A percentile compares a stretch with the other conserved stretches of the same genome.
These are phyloP conservation scores for Cyclotella sp. DNA, from an alignment of 108 stramenopile genomes.

Conservation along the genomic window DNA sequence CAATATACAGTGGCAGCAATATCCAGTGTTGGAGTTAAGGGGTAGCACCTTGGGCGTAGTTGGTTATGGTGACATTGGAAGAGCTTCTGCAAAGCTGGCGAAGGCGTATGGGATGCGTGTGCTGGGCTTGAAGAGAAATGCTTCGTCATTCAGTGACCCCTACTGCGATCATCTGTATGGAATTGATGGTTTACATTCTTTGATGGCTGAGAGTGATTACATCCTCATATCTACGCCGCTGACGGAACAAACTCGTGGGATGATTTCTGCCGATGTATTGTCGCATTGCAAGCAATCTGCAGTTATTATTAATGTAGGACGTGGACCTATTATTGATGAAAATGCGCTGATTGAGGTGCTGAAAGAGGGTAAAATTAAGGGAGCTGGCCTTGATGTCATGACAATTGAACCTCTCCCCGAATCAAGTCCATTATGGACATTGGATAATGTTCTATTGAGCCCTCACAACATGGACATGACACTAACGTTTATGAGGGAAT, in stretches of 20 bases:
- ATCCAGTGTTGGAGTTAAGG: constrained; percentile 71
- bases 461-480: constrained; percentile 89
- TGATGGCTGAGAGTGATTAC: constrained; percentile 79
- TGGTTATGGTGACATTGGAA: constrained; percentile 93
- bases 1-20: constrained; percentile 72
- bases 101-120: constrained; percentile 88
- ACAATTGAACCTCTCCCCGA: constrained; percentile 83
- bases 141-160: constrained; percentile 56
- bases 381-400: constrained; percentile 91
- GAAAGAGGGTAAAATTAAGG: constrained; percentile 64
- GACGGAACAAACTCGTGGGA: constrained; percentile 69
- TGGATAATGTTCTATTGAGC: constrained; percentile 83
- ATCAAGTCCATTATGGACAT: constrained; percentile 73
- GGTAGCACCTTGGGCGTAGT: constrained; percentile 87
- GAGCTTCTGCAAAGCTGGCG: constrained; percentile 77
- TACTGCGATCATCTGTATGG: constrained; percentile 68
- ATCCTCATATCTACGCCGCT: constrained; percentile 81
- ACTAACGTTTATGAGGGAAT: constrained; percentile 65
- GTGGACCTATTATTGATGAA: constrained; percentile 91
- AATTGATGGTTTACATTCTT: constrained; percentile 49
- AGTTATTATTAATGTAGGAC: constrained; percentile 91
- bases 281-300: constrained; percentile 67
- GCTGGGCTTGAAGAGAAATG: constrained; percentile 72
- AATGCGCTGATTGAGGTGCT: constrained; percentile 75
- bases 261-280: constrained; percentile 68